Evolutionary conservation across 306 rosid species (phyloP).

Genomic region (Gastrolobium bilobum): DNA sequence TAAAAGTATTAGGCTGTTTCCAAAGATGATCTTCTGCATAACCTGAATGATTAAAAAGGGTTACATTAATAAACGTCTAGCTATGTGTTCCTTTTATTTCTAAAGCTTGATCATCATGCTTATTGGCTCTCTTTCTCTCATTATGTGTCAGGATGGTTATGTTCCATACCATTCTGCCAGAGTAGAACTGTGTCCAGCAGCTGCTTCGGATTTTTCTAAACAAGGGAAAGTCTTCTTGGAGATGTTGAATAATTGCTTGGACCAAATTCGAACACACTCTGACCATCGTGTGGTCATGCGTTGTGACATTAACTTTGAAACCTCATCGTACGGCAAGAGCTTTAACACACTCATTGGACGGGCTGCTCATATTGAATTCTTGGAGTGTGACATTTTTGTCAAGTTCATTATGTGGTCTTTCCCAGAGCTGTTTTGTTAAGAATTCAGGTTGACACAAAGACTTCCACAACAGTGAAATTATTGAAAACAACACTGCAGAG

Average conservation of each 20-base stretch:
- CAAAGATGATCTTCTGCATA: conserved; percentile 19
- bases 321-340: conserved; percentile 79
- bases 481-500: neutral
- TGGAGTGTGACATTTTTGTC: conserved; percentile 85
- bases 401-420: conserved; percentile 94
- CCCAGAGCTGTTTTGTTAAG: conserved; percentile 79
- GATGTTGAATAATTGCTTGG: conserved; percentile 86
- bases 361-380: conserved; percentile 91
- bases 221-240: conserved; percentile 74
- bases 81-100: neutral
- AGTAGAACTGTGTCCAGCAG: conserved; percentile 80
- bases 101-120: conserved; percentile 14
- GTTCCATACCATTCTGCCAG: conserved; percentile 96
- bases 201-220: conserved; percentile 71
- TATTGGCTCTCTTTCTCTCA: neutral
- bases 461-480: neutral
- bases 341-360: conserved; percentile 81
- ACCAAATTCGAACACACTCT: conserved; percentile 69
- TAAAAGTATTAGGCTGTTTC: neutral
- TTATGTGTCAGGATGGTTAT: conserved; percentile 80
- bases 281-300: conserved; percentile 81
- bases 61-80: neutral
- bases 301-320: conserved; percentile 85
- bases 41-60: neutral
- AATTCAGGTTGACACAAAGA: too few relatives aligned